Evolutionary conservation across 2,329 filamentous ascomycete genomes (phyloP).

Genomic region (Paecilomyces dactylethromorphus): DNA sequence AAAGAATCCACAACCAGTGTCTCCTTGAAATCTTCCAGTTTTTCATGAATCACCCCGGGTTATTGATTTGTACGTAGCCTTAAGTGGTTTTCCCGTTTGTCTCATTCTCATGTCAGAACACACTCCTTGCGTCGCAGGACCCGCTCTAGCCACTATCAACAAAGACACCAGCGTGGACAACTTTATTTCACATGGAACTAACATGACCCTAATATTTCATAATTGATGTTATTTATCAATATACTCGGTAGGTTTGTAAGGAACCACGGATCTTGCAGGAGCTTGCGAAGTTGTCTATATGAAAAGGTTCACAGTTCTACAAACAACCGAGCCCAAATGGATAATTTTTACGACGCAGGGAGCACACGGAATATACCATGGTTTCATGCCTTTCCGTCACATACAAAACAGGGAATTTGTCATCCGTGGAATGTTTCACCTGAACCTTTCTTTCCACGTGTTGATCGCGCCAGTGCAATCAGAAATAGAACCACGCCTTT

Average conservation of each 20-base stretch:
- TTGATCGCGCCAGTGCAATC: no score
- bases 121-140: not conserved
- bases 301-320: no score
- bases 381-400: not conserved
- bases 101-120: no score
- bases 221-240: not conserved
- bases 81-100: not conserved
- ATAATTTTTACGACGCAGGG: not conserved
- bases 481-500: no score
- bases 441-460: no score
- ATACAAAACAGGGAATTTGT: not conserved
- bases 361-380: not conserved
- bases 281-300: no score
- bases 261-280: no score
- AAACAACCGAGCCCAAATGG: not conserved
- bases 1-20: not conserved
- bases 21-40: not conserved
- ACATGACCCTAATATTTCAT: not conserved
- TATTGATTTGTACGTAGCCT: not conserved
- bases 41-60: not conserved
- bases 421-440: not conserved
- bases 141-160: not conserved
- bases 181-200: not conserved
- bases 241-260: not conserved
- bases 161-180: not conserved